Evolutionary conservation across 2,329 filamentous ascomycete genomes (phyloP).

Genomic region (Penicillium occitanis): DNA sequence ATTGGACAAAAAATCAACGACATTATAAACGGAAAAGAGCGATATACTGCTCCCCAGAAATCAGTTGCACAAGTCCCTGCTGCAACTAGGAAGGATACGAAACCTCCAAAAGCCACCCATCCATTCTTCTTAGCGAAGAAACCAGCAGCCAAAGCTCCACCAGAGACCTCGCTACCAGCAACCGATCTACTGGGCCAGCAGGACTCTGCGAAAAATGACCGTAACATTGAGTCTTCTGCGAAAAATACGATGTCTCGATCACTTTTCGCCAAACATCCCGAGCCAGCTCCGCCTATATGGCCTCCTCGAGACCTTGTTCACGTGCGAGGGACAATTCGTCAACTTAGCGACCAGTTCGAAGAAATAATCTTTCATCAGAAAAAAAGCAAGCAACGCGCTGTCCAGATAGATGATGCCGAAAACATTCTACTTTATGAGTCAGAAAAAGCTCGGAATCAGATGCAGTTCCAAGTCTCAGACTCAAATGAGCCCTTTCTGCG

Average conservation of each 20-base stretch:
- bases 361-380: conserved; percentile 28
- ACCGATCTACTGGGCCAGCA: background rate
- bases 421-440: conserved; percentile 33
- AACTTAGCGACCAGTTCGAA: background rate
- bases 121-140: conserved; percentile 68
- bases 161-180: background rate
- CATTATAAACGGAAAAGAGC: conserved; percentile 54
- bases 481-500: conserved; percentile 26
- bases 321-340: conserved; percentile 51
- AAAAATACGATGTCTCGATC: conserved; percentile 23
- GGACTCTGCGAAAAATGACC: background rate
- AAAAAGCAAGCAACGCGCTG: conserved; percentile 40
- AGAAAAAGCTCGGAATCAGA: background rate
- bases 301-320: conserved; percentile 39
- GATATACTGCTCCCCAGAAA: conserved; percentile 26
- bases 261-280: conserved; percentile 30
- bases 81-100: conserved; percentile 26
- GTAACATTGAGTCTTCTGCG: background rate
- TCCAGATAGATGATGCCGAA: conserved; percentile 35
- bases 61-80: conserved; percentile 27
- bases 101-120: conserved; percentile 55
- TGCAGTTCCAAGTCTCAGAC: background rate
- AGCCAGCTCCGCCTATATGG: conserved; percentile 40
- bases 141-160: conserved; percentile 28
- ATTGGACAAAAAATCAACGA: conserved; percentile 63